phyloP scores from a whole-genome alignment of 257 asterid genomes.

The Handroanthus guayacan region DNA sequence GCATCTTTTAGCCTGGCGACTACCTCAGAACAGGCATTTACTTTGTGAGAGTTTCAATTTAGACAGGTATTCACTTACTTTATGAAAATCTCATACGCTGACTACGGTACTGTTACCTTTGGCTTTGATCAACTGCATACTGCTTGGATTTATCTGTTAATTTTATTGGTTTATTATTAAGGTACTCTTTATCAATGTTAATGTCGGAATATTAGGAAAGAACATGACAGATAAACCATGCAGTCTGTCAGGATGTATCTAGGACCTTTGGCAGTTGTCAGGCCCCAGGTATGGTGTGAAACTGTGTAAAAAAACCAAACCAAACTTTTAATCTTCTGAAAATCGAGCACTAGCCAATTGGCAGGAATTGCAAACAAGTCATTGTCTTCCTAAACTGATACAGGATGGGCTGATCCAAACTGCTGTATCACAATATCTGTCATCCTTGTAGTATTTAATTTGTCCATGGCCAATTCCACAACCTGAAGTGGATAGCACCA shows the following conservation, averaged over 20 bases:
- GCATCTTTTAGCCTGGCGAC: neutral
- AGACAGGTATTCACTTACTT: neutral
- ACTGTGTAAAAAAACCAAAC: neutral
- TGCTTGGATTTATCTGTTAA: too few species aligned
- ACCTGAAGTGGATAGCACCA: neutral
- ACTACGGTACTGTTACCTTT: neutral
- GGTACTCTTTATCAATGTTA: neutral
- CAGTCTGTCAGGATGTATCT: neutral
- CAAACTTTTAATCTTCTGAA: slow-evolving; percentile 6
- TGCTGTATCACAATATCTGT: neutral
- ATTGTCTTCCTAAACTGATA: neutral
- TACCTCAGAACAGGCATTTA: neutral
- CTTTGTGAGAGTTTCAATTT: neutral
- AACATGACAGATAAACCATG: neutral
- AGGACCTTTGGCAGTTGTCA: neutral
- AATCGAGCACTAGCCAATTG: neutral
- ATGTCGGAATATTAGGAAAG: neutral
- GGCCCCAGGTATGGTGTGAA: neutral
- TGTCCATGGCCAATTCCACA: neutral
- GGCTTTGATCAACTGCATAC: too few species aligned
- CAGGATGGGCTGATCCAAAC: neutral
- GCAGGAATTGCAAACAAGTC: neutral
- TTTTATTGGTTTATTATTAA: too few species aligned
- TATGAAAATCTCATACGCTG: neutral
- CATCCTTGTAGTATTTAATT: neutral